phyloP scores from a whole-genome alignment of 1,139 yeast species.

The Torulaspora pretoriensis region DNA sequence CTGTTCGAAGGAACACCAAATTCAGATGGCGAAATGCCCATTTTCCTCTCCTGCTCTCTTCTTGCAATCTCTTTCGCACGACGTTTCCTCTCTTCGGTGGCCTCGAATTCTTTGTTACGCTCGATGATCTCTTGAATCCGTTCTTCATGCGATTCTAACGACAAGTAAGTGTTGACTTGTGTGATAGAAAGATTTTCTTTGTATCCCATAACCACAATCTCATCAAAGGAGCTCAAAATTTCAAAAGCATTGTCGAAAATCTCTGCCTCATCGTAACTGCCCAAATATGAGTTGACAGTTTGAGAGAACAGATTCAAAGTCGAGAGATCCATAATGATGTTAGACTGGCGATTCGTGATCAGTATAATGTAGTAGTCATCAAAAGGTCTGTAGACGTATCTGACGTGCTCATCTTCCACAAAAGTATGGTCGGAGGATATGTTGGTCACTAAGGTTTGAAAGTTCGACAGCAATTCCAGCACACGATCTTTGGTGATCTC shows the following conservation, averaged over 20 bases:
- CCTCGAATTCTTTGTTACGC: slow-evolving; percentile 93
- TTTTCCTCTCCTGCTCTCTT: slow-evolving; percentile 68
- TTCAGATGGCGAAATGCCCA: slow-evolving; percentile 28
- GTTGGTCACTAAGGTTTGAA: slow-evolving; percentile 74
- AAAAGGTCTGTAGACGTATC: slow-evolving; percentile 93
- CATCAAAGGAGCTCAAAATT: slow-evolving; percentile 88
- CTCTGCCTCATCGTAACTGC: slow-evolving; percentile 76
- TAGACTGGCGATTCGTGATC: slow-evolving; percentile 86
- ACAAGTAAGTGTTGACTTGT: slow-evolving; percentile 86
- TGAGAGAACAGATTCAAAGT: slow-evolving; percentile 84
- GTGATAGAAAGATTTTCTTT: slow-evolving; percentile 78
- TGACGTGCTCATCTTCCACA: slow-evolving; percentile 86
- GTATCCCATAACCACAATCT: slow-evolving; percentile 77
- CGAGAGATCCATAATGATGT: slow-evolving; percentile 90
- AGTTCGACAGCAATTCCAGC: slow-evolving; percentile 78
- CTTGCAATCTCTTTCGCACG: slow-evolving; percentile 93
- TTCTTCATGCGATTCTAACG: slow-evolving; percentile 98
- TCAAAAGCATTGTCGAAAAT: slow-evolving; percentile 83
- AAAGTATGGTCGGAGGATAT: slow-evolving; percentile 83
- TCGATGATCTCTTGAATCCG: slow-evolving; percentile 97
- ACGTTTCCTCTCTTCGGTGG: slow-evolving; percentile 94
- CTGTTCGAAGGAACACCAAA: slow-evolving; percentile 20
- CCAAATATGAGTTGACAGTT: slow-evolving; percentile 70
- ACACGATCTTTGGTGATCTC: slow-evolving; percentile 83
- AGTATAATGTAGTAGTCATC: slow-evolving; percentile 91